Conservation (phyloP, 2,329 filamentous ascomycete genomes). For the Plenodomus biglobosus region DNA sequence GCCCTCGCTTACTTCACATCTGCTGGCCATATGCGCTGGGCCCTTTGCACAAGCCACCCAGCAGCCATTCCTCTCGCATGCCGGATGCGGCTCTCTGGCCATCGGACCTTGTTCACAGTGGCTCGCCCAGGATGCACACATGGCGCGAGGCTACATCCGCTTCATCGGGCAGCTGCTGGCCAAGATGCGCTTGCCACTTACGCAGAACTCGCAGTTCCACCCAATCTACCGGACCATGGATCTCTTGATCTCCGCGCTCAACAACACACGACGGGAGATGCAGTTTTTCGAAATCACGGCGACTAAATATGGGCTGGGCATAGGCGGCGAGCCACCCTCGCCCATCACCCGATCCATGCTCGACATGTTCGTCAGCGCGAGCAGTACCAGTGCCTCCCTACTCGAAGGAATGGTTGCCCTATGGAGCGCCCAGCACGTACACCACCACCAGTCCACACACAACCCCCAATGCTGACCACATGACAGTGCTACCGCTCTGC, state of each 20-base stretch:
- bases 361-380: conserved; percentile 62
- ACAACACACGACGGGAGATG: conserved; percentile 68
- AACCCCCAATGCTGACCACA: conserved; percentile 9
- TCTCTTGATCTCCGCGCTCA: conserved; percentile 64
- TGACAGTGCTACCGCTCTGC: conserved; percentile 50
- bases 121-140: conserved; percentile 72
- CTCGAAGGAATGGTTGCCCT: conserved; percentile 72
- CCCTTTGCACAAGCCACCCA: conserved; percentile 62
- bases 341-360: conserved; percentile 57
- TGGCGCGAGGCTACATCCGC: conserved; percentile 69
- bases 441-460: conserved; percentile 8
- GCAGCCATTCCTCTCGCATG: conserved; percentile 65
- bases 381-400: conserved; percentile 54
- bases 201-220: conserved; percentile 47
- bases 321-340: conserved; percentile 50
- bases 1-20: conserved; percentile 59
- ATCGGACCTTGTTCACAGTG: conserved; percentile 62
- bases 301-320: conserved; percentile 58
- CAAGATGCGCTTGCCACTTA: conserved; percentile 60
- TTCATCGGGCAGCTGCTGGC: conserved; percentile 67
- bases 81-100: conserved; percentile 63
- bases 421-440: conserved; percentile 71
- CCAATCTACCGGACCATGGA: conserved; percentile 61
- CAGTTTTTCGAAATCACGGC: conserved; percentile 68
- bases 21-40: conserved; percentile 54